These are phyloP conservation scores for Biscogniauxia sp. DNA, from an alignment of 2,329 filamentous ascomycete species.

Conservation along the genomic window DNA sequence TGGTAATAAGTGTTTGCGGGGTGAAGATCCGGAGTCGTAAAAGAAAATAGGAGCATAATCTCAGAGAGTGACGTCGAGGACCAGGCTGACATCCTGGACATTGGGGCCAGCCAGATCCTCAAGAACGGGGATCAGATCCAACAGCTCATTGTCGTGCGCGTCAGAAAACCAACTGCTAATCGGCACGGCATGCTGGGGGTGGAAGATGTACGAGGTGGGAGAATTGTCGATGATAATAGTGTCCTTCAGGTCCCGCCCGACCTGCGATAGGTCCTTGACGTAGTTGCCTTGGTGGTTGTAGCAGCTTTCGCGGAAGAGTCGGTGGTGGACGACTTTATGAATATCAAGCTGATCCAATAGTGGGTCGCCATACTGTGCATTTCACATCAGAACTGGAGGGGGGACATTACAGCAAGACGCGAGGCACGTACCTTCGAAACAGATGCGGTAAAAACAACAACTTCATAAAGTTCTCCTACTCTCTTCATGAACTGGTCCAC, in stretches of 20 bases:
- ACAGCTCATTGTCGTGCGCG: constrained; percentile 96
- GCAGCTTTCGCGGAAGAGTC: constrained; percentile 95
- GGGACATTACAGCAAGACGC: background rate
- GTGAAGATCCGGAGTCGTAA: constrained; percentile 23
- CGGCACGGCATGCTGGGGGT: constrained; percentile 95
- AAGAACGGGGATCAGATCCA: constrained; percentile 96
- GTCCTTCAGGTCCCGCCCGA: constrained; percentile 91
- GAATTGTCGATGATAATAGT: constrained; percentile 99
- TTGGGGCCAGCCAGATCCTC: constrained; percentile 89
- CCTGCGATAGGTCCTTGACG: constrained; percentile 97
- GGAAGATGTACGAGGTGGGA: constrained; percentile 98
- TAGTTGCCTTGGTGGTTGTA: constrained; percentile 99
- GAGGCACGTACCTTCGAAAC: constrained; percentile 80
- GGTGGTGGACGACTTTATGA: constrained; percentile 92
- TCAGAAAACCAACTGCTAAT: constrained; percentile 99
- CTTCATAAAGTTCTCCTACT: constrained; percentile 95
- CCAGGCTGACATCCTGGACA: constrained; percentile 93
- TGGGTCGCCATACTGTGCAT: constrained; percentile 82
- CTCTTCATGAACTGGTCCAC: constrained; percentile 99
- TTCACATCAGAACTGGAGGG: constrained; percentile 19
- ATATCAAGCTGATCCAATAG: constrained; percentile 96
- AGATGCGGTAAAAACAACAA: constrained; percentile 97
- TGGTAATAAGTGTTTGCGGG: constrained; percentile 37
- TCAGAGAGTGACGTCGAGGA: constrained; percentile 85
- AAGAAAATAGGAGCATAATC: constrained; percentile 33